These are phyloP conservation scores for Wickerhamomyces mucosus DNA, from an alignment of 805 yeast species.

Conservation along the genomic window DNA sequence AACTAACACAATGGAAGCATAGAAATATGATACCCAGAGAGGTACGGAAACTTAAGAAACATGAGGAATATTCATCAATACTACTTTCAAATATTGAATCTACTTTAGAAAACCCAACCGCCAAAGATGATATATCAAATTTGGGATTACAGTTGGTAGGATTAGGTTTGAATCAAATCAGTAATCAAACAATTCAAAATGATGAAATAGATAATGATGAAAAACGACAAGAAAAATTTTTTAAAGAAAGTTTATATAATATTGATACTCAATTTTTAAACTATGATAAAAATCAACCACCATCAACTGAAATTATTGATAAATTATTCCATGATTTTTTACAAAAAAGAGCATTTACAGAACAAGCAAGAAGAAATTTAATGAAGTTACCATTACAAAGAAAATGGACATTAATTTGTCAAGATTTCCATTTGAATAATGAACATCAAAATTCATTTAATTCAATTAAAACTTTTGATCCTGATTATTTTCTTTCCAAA, in stretches of 20 bases:
- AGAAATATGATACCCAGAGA: too few species aligned
- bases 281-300: conserved; percentile 20
- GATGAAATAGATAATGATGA: conserved; percentile 5
- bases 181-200: not conserved
- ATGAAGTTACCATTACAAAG: conserved; percentile 9
- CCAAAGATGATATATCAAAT: too few species aligned
- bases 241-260: conserved; percentile 1
- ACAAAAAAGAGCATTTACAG: conserved; percentile 13
- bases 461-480: not conserved
- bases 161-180: too few species aligned
- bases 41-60: too few species aligned
- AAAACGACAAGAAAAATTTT: not conserved
- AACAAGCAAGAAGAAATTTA: conserved; percentile 14
- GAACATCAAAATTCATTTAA: not conserved
- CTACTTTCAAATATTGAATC: too few species aligned
- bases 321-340: conserved; percentile 12
- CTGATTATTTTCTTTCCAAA: conserved; percentile 14
- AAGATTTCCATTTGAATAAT: conserved; percentile 9
- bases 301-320: conserved; percentile 17
- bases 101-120: too few species aligned
- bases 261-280: conserved; percentile 17
- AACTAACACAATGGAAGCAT: too few species aligned
- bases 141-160: too few species aligned
- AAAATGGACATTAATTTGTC: conserved; percentile 21
- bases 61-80: too few species aligned